Evolutionary conservation across 1,284 basidiomycete species (phyloP), one percentile per base, ranked within the genome.

Genomic region (Ganoderma resinaceum): DNA sequence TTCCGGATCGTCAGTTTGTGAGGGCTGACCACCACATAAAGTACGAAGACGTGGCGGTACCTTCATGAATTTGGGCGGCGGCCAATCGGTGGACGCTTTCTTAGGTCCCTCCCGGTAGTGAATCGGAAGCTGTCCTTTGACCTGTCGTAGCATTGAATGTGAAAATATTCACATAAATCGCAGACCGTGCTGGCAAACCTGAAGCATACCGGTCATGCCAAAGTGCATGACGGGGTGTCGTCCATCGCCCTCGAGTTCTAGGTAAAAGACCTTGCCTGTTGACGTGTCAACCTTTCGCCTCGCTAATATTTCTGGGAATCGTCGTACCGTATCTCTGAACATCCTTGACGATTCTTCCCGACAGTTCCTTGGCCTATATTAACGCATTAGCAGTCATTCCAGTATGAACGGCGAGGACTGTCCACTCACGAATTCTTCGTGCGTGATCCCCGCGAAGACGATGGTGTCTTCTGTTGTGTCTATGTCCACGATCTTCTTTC

Each of bases 161-260:
- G 29, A 5, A 8, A 26, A 18, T 23, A 3, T 31, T 31, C 37
- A 14, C 3, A 46, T 12, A n/a, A n/a, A n/a, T n/a, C n/a, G 23
- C 2, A 16, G 11, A n/a, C 26, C 2, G 4, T 4, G 18, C 0
- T 23, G 9, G 18, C 67, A 23, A 70, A 91, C 91, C 81, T 92
- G 89, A 43, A 95, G 82, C 89, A 91, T 90, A 11, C 93, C 93
- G 2, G 92, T 94, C 93, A 95, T 95, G 2, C 93, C 93, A 73
- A 95, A 93, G 77, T 95, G 93, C 67, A 94, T 81, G 5, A 94
- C 89, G 3, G 92, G 93, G 72, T 87, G 80, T 75, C 83, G 82
- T 0, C 91, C 91, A 29, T 83, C 72, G 3, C 91, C 92, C 49
- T 88, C 86, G 0, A 95, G 83, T 55, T 85, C 83, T n/a, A 95